Conservation (phyloP, 1,284 basidiomycete genomes). For the Tylopilus orsonianus region DNA sequence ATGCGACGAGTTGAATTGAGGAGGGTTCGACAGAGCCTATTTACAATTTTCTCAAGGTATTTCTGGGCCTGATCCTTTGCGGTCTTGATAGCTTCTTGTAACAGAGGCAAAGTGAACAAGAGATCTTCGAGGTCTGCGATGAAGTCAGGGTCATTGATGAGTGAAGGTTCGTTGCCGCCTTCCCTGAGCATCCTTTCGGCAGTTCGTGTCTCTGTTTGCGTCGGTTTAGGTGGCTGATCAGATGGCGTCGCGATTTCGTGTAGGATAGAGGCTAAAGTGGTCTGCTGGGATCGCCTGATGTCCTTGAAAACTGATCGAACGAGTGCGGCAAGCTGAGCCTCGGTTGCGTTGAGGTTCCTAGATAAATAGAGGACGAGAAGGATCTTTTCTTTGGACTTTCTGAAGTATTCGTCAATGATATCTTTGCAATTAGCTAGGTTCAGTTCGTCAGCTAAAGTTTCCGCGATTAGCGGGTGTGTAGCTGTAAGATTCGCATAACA, state of each 20-base stretch:
- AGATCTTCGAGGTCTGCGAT: conserved; percentile 28
- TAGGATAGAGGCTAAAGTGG: conserved; percentile 18
- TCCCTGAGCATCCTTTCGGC: conserved; percentile 30
- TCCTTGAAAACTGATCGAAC: conserved; percentile 19
- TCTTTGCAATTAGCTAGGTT: conserved; percentile 17
- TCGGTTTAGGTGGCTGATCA: conserved; percentile 10
- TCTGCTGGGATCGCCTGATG: conserved; percentile 10
- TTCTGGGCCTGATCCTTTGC: conserved; percentile 24
- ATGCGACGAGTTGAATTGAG: conserved; percentile 12
- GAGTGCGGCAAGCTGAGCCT: conserved; percentile 17
- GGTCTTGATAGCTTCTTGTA: conserved; percentile 24
- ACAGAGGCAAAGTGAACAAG: conserved; percentile 9
- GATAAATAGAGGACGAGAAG: conserved; percentile 21
- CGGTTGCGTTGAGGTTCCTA: conserved; percentile 7
- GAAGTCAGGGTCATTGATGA: conserved; percentile 32
- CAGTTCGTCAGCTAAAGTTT: conserved; percentile 24
- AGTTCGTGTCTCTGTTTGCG: conserved; percentile 7
- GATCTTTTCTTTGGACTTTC: conserved; percentile 29
- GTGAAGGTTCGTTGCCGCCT: conserved; percentile 15
- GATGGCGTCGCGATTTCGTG: conserved; percentile 7
- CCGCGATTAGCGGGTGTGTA: conserved; percentile 20
- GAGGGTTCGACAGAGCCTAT: conserved; percentile 21
- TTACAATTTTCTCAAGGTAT: conserved; percentile 24
- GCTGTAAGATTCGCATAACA: conserved; percentile 19
- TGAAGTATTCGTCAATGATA: conserved; percentile 21